phyloP scores from a whole-genome alignment of 331 rosid genomes.

The Quercus lobata region DNA sequence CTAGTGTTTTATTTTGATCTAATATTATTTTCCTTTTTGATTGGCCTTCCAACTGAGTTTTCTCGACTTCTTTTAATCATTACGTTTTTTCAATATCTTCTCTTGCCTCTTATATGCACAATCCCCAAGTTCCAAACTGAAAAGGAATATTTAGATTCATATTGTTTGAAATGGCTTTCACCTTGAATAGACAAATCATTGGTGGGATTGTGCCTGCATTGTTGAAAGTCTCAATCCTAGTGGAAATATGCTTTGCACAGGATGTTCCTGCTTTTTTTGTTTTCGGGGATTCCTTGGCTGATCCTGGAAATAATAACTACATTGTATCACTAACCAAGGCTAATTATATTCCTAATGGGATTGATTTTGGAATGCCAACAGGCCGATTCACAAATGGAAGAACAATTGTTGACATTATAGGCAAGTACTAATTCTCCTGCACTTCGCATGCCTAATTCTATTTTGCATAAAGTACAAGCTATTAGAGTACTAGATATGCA shows the following conservation, averaged over 20 bases:
- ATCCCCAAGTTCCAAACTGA: not conserved
- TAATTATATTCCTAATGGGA: constrained; percentile 43
- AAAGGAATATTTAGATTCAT: not conserved
- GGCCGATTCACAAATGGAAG: constrained; percentile 67
- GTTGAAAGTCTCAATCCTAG: constrained; percentile 10
- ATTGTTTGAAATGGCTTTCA: not conserved
- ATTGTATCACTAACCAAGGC: constrained; percentile 50
- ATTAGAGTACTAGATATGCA: not conserved
- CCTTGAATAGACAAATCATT: not conserved
- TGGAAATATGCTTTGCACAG: constrained; percentile 25
- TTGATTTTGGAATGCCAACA: constrained; percentile 67
- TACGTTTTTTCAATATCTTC: not conserved
- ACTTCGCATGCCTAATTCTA: not conserved
- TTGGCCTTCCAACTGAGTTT: not conserved
- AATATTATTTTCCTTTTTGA: not conserved
- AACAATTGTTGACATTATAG: constrained; percentile 55
- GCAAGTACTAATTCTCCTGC: constrained; percentile 24
- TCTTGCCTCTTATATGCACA: not conserved
- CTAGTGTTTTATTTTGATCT: too few relatives aligned
- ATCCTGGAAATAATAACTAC: constrained; percentile 71
- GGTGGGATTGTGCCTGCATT: not conserved
- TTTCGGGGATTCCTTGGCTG: constrained; percentile 69
- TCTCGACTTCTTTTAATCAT: not conserved
- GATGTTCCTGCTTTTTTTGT: constrained; percentile 49
- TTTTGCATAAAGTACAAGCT: not conserved